Evolutionary conservation across 2,329 filamentous ascomycete genomes (phyloP).

Genomic region (Domatiomyces catenatus): DNA sequence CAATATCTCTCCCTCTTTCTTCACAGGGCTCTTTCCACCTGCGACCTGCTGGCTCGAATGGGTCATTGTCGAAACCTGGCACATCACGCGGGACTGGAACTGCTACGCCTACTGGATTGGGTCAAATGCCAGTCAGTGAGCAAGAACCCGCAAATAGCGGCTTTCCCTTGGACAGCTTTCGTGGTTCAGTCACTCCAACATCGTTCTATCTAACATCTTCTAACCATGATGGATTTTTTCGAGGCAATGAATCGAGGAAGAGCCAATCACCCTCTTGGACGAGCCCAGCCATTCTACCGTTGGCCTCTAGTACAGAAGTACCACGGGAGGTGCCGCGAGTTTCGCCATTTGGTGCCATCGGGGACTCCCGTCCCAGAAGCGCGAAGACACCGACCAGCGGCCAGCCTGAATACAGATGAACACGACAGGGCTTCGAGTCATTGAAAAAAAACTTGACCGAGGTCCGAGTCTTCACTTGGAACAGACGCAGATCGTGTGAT

Average conservation of each 20-base stretch:
- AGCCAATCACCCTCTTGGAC: constrained; percentile 6
- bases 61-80: constrained; percentile 24
- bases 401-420: constrained; percentile 26
- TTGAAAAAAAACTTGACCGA: not conserved
- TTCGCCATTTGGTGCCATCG: constrained; percentile 26
- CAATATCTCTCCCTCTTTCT: constrained; percentile 25
- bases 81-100: constrained; percentile 13
- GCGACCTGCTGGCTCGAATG: constrained; percentile 25
- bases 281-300: not conserved
- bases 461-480: not conserved
- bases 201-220: not conserved
- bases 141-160: not conserved
- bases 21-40: constrained; percentile 32
- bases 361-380: constrained; percentile 19
- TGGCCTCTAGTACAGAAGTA: constrained; percentile 1
- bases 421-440: not conserved
- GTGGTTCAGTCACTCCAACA: not conserved
- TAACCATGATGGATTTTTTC: not conserved
- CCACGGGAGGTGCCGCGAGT: constrained; percentile 3
- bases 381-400: constrained; percentile 30
- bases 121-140: not conserved
- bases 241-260: constrained; percentile 2
- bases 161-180: not conserved
- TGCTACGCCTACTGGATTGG: not conserved
- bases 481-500: not conserved